Conservation (phyloP, 2,329 filamentous ascomycete genomes). For the Bisporella sp. region DNA sequence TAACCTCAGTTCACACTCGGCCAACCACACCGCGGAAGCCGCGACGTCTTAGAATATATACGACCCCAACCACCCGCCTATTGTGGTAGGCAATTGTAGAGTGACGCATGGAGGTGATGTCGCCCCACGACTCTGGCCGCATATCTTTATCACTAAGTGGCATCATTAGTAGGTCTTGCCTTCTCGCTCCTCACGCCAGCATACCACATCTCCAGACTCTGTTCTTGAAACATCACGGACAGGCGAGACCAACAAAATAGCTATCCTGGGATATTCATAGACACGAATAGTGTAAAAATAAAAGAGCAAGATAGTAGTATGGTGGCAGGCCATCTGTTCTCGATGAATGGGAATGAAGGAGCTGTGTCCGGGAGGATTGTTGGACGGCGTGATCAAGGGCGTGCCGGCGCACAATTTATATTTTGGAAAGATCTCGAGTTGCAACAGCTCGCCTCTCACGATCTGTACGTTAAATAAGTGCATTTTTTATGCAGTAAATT, state of each 20-base stretch:
- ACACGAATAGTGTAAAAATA: neutral
- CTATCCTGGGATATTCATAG: conserved; percentile 11
- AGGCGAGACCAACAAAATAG: too few relatives aligned
- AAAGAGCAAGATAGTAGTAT: conserved; percentile 1
- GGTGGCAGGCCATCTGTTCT: neutral
- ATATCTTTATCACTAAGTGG: conserved; percentile 8
- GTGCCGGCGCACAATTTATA: neutral
- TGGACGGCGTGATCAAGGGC: neutral
- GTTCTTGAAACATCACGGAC: too few relatives aligned
- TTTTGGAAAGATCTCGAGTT: neutral
- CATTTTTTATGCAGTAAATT: neutral
- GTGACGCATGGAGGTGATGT: conserved; percentile 63
- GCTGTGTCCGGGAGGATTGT: neutral
- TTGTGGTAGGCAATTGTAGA: conserved; percentile 41
- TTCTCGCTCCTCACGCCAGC: too few relatives aligned
- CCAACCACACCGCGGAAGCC: conserved; percentile 25
- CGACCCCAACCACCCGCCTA: conserved; percentile 12
- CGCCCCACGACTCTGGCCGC: conserved; percentile 58
- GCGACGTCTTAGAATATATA: conserved; percentile 22
- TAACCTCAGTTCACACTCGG: conserved; percentile 25
- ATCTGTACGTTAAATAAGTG: neutral
- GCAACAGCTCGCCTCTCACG: neutral
- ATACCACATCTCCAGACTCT: too few relatives aligned
- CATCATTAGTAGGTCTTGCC: conserved; percentile 5
- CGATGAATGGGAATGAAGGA: conserved; percentile 2